Evolutionary conservation across 441 rosid species (phyloP).

Genomic region (Erodium moschatum): DNA sequence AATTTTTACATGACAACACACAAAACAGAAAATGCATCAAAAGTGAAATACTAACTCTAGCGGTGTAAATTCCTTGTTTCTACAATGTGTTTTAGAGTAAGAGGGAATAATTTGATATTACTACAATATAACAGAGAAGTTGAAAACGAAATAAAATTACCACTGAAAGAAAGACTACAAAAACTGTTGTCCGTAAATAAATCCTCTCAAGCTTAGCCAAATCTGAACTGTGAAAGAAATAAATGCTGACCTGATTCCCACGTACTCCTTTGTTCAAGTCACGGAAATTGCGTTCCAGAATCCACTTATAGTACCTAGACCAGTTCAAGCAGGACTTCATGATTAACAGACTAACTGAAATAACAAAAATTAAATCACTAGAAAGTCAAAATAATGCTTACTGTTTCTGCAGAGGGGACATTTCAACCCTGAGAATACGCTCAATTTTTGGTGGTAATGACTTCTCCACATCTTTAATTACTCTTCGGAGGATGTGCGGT

Average conservation of each 20-base stretch:
- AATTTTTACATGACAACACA: constrained; percentile 13
- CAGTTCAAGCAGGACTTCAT: constrained; percentile 13
- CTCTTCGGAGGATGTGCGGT: constrained; percentile 98
- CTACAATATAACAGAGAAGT: background rate
- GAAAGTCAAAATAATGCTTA: constrained; percentile 30
- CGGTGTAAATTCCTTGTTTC: background rate
- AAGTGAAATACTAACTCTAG: background rate
- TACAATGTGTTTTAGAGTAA: background rate
- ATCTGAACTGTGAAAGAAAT: background rate
- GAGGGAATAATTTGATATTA: background rate
- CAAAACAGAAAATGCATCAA: background rate
- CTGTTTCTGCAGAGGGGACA: constrained; percentile 99
- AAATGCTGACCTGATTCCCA: constrained; percentile 79
- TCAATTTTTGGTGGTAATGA: constrained; percentile 98
- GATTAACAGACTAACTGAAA: constrained; percentile 11
- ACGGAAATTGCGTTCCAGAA: constrained; percentile 95
- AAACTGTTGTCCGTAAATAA: background rate
- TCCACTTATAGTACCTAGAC: constrained; percentile 96
- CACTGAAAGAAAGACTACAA: background rate
- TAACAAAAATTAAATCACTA: constrained; percentile 6
- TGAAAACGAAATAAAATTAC: background rate
- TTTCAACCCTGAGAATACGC: constrained; percentile 97
- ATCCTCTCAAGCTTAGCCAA: background rate
- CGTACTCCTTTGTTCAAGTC: constrained; percentile 99
- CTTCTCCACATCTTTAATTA: constrained; percentile 98